A percentile compares a stretch with the other conserved stretches of the same genome.
Conservation (phyloP, 495 filamentous ascomycete species). For the Hypoxylon fuscum region DNA sequence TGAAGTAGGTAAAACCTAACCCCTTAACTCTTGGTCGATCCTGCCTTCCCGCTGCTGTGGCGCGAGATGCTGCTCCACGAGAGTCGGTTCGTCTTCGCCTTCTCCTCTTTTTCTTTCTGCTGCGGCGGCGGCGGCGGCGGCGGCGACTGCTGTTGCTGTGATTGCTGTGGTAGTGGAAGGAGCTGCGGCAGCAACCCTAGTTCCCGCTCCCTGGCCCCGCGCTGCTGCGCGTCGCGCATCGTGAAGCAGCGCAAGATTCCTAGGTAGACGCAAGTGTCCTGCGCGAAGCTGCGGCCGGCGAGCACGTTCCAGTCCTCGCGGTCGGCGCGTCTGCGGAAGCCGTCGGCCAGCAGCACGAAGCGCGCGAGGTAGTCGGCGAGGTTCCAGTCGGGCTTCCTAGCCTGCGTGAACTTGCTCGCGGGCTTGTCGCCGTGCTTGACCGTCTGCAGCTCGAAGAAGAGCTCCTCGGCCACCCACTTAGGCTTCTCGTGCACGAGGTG, state of each 20-base stretch:
- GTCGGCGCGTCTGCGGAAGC: constrained; percentile 18
- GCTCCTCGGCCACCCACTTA: constrained; percentile 34
- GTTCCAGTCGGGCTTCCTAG: constrained; percentile 33
- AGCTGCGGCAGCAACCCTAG: neutral
- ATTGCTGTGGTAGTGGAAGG: neutral
- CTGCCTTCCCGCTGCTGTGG: constrained; percentile 10
- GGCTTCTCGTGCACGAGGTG: constrained; percentile 20
- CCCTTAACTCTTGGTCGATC: neutral
- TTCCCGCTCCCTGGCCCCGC: constrained; percentile 10
- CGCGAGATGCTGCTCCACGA: constrained; percentile 22
- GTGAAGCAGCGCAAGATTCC: constrained; percentile 39
- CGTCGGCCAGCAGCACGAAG: constrained; percentile 39
- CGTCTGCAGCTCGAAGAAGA: constrained; percentile 41
- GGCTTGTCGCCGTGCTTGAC: constrained; percentile 38
- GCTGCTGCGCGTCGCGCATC: constrained; percentile 28
- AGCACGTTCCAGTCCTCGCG: constrained; percentile 34
- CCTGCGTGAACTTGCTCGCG: constrained; percentile 20
- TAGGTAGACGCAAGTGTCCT: constrained; percentile 38
- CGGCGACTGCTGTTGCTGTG: neutral
- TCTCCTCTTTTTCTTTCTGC: neutral
- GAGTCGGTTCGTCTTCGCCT: constrained; percentile 6
- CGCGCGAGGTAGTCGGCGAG: constrained; percentile 33
- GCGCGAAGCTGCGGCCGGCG: constrained; percentile 19
- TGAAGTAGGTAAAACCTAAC: no score
- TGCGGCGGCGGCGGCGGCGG: neutral